Base-by-base conservation (phyloP, 352 stramenopile genomes). In the Phytophthora tubulina region DNA sequence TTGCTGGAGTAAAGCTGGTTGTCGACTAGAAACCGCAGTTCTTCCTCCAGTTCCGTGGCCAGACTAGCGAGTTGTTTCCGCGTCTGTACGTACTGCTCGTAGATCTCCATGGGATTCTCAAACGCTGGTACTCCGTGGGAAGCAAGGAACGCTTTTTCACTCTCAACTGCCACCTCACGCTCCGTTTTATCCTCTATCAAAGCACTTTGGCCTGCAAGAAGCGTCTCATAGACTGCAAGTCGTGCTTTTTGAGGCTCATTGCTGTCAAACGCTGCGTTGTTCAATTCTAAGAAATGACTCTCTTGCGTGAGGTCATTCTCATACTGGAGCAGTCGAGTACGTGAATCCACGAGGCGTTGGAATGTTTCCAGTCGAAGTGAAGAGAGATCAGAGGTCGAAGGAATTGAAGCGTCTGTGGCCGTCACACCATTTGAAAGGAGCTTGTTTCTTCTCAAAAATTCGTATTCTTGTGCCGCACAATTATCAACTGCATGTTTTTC, bases 111-210 rank as follows among this genome's bases (percentile, higher is more conserved):
- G 0, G 65, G 60, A 54, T 11, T 68, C 2, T 55, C 67, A 38
- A 80, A 64, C 3, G 27, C 7, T 15, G 81, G 45, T 9, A 59
- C 59, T n/a, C 52, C 68, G 31, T 89, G 57, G 4, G 60, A 58
- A 50, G 73, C 66, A 0, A 86, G 56, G n/a, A 75, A 80, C 5
- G 61, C 72, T 8, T 66, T 72, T 51, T 88, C 77, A 27, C 70
- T 72, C 38, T 70, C 73, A 2, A 75, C 13, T 15, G 72, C 59
- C 6, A 88, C 49, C 39, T 92, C 80, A 0, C 81, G 72, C 66
- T 88, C 69, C 70, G 89, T 75, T 52, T 87, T 88, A 50, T 90
- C 85, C 13, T 92, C 85, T 6, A 89, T 86, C 35, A 91, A 56
- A 8, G 70, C 61, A 45, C 77, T 79, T 36, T 89, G 85, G 0